Conservation (phyloP, 2,329 filamentous ascomycete genomes). For the Xylaria sp. region DNA sequence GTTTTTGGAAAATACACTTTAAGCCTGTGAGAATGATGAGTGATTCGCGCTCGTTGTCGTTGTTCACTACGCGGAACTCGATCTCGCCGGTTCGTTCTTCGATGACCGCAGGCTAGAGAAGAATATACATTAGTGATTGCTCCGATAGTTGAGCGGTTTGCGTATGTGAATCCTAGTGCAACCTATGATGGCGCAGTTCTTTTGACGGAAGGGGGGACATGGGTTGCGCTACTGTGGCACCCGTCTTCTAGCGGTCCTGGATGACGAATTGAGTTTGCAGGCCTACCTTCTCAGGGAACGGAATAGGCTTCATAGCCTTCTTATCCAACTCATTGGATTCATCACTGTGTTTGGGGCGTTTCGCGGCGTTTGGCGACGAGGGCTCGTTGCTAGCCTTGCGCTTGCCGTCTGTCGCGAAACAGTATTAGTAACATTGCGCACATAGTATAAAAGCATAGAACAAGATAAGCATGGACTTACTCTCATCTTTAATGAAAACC, state of each 20-base stretch:
- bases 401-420: constrained; percentile 62
- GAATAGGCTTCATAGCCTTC: constrained; percentile 71
- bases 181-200: background rate
- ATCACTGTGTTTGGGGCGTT: constrained; percentile 68
- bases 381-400: constrained; percentile 78
- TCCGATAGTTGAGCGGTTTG: background rate
- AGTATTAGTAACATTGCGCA: constrained; percentile 17
- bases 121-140: background rate
- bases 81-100: constrained; percentile 96
- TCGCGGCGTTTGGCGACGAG: constrained; percentile 68
- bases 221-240: background rate
- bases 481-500: constrained; percentile 53
- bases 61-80: constrained; percentile 97
- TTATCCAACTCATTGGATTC: constrained; percentile 58
- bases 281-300: constrained; percentile 68
- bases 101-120: constrained; percentile 78
- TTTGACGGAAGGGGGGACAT: background rate
- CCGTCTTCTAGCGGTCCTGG: background rate
- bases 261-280: background rate
- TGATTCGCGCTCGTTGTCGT: constrained; percentile 87
- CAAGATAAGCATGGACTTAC: constrained; percentile 42
- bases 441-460: background rate
- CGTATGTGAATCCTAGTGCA: background rate
- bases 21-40: constrained; percentile 94
- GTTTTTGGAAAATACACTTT: constrained; percentile 98